phyloP scores from a whole-genome alignment of 805 yeast species.

The Lachancea dasiensis region DNA sequence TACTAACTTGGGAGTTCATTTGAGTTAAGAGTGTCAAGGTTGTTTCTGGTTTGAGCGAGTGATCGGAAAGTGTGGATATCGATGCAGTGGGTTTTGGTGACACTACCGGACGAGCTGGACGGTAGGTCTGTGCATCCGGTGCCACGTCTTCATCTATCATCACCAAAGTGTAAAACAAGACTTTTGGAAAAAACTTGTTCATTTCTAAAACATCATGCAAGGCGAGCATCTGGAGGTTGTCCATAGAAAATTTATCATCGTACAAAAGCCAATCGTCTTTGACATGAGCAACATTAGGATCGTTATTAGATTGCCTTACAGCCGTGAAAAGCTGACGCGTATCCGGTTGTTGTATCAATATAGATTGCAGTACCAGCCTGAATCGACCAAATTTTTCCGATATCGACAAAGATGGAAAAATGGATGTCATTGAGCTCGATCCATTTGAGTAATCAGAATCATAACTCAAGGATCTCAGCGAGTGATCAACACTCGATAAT shows the following conservation, averaged over 20 bases:
- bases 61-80: constrained; percentile 5
- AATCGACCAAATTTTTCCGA: constrained; percentile 28
- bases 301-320: constrained; percentile 28
- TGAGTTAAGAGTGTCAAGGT: constrained; percentile 2
- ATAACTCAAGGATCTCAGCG: constrained; percentile 11
- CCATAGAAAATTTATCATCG: constrained; percentile 34
- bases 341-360: constrained; percentile 23
- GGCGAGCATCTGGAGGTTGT: constrained; percentile 32
- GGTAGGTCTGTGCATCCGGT: constrained; percentile 5
- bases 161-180: constrained; percentile 29
- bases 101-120: constrained; percentile 1
- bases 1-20: background rate
- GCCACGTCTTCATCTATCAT: constrained; percentile 9
- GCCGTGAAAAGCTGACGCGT: constrained; percentile 29
- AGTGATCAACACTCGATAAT: constrained; percentile 17
- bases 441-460: constrained; percentile 8
- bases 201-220: constrained; percentile 32
- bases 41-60: constrained; percentile 2
- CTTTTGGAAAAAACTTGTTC: constrained; percentile 26
- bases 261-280: constrained; percentile 39
- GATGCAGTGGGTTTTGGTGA: constrained; percentile 4
- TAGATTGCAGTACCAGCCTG: constrained; percentile 31
- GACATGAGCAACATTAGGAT: constrained; percentile 27
- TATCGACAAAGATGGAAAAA: constrained; percentile 30
- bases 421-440: constrained; percentile 20